Base-by-base conservation (phyloP, 1,139 yeast genomes). In the Protomyces gravidus region DNA sequence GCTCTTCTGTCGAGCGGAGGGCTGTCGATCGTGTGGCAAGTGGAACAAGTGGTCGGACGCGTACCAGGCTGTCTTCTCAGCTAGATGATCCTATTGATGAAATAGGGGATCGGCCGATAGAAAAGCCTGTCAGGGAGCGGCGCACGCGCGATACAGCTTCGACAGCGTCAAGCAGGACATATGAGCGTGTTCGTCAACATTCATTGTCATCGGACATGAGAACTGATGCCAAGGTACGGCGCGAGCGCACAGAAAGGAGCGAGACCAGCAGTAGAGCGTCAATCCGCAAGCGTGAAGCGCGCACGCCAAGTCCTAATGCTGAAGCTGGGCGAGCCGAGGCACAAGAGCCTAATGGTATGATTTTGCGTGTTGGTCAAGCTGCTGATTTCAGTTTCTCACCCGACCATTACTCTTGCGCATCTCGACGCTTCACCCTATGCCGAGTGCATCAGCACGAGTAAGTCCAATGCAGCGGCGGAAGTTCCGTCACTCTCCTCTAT, bases 361-460 rank as follows among this genome's bases (percentile, higher is more conserved):
- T 13, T 1, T 28, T 28, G 32, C 13, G 32, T 9, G 7, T 28
- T 28, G 32, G 7, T 28, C 32, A 9, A 28, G 32, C 32, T 28
- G 32, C 7, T n/a, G n/a, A 9, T 28, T 28, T 9, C 32, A 36
- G 42, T 36, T 19, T 15, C 42, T 5, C 17, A 5, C 11, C 42
- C 42, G 11, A 36, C 21, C 42, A 17, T 36, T 11, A n/a, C 19
- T 9, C n/a, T 36, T 17, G 42, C 42, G 4, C 25, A 15, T 36
- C 42, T 36, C 21, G 42, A 36, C 17, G 42, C 47, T 21, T 45
- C 47, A 13, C 47, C 47, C 27, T 45, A 23, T 23, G 32, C 47
- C n/a, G 9, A 27, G 7, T 26, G 47, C 27, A 19, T 19, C 11
- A 45, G 17, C 30, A 45, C 21, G 6, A 26, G 21, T 7, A 6